These are phyloP conservation scores for Arthonia radiata DNA, from an alignment of 495 filamentous ascomycete species.

Conservation along the genomic window DNA sequence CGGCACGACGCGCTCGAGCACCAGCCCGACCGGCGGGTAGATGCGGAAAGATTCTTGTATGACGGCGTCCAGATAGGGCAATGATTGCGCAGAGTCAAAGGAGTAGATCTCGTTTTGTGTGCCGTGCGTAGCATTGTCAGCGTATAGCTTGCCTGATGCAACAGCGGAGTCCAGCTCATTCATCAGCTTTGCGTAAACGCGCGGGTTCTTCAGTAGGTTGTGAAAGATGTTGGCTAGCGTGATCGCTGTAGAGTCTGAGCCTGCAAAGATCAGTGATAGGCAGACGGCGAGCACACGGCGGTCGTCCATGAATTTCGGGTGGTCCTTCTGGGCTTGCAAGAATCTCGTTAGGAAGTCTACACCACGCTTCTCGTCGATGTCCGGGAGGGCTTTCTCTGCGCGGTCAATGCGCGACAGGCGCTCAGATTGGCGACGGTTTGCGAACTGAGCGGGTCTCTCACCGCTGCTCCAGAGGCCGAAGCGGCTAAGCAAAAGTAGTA, in stretches of 20 bases:
- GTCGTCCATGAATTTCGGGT: conserved; percentile 39
- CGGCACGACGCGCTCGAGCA: conserved; percentile 33
- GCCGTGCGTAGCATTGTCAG: no score
- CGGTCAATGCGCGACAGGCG: no score
- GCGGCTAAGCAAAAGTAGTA: no score
- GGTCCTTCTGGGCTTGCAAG: conserved; percentile 19
- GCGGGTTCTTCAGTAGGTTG: conserved; percentile 29
- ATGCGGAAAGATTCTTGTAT: conserved; percentile 45
- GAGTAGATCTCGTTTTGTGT: no score
- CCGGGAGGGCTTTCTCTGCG: no score
- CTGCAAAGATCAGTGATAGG: conserved; percentile 39
- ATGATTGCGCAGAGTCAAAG: no score
- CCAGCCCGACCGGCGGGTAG: conserved; percentile 34
- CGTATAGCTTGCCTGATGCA: conserved; percentile 19
- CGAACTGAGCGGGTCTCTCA: no score
- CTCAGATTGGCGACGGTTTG: no score
- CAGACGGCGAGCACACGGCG: conserved; percentile 38
- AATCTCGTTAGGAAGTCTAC: conserved; percentile 23
- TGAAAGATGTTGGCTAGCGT: conserved; percentile 38
- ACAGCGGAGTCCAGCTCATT: conserved; percentile 30
- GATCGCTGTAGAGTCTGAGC: conserved; percentile 39
- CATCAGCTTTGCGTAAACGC: conserved; percentile 17
- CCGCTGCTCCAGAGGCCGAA: no score
- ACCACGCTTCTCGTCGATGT: no score
- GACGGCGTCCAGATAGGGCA: conserved; percentile 34